Evolutionary conservation across 176 grass and related monocot genomes (phyloP), one percentile per base, ranked within the genome.

Genomic region (Musa acuminata): DNA sequence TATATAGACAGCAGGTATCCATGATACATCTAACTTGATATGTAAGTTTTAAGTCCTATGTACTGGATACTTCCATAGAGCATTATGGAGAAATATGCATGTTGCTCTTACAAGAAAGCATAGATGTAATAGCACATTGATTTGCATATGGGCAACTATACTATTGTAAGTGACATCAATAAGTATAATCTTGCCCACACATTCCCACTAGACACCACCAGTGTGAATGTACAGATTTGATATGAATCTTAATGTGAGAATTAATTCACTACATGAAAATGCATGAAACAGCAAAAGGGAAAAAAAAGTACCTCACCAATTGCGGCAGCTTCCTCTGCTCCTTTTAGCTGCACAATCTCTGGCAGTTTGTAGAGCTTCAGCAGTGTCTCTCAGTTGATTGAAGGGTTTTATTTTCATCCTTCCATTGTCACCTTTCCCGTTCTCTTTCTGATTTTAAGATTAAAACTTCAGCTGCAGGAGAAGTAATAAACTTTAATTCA

Each of bases 301-400:
- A 60, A 17, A 14, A n/a, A 2, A 1, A 21, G 14, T 96, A 92
- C 89, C 89, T 88, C 66, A 50, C 89, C 92, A 43, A 87, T 71
- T 74, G 66, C 52, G 75, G 82, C 77, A 35, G 75, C 77, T 84
- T 90, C 89, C 71, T 92, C 92, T 9, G 89, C 85, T 51, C 92
- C 92, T 64, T 96, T 92, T 49, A 92, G 64, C 63, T 85, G 78
- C 9, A 90, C 81, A 10, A 96, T 96, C 92, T 64, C 92, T 81
- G 76, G 92, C 89, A 49, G 92, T 89, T 77, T 96, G 92, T 63
- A 96, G 85, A 62, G 89, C 89, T 72, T 96, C 89, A 69, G 92
- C 81, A 53, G 87, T 96, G 78, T 96, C 92, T 68, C 85, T 85
- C 49, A 87, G 68, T 74, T 92, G 89, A 2, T 55, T 96, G 89